These are phyloP conservation scores for Apophysomyces elegans DNA, from an alignment of 371 early-diverging fungal genomes.

Conservation along the genomic window DNA sequence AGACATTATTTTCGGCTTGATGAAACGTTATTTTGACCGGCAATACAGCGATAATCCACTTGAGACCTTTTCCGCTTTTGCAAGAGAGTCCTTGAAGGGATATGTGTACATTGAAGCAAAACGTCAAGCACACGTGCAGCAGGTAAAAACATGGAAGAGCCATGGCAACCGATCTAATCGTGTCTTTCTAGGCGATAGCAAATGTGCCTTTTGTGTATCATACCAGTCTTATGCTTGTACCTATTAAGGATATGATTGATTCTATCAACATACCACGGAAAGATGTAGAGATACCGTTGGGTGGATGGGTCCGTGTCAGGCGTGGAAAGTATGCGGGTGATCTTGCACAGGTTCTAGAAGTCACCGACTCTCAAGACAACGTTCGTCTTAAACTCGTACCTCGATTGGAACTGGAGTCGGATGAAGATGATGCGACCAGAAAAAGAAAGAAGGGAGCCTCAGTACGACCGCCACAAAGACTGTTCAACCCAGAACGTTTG, in stretches of 20 bases:
- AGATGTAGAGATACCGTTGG: constrained; percentile 71
- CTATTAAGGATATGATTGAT: constrained; percentile 95
- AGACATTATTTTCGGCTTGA: constrained; percentile 82
- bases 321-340: constrained; percentile 97
- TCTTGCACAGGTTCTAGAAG: constrained; percentile 87
- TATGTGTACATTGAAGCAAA: constrained; percentile 97
- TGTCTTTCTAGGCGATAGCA: constrained; percentile 55
- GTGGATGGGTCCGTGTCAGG: constrained; percentile 92
- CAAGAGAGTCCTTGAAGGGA: constrained; percentile 90
- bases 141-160: constrained; percentile 36
- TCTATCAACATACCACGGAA: constrained; percentile 82
- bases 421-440: constrained; percentile 32
- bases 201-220: constrained; percentile 78
- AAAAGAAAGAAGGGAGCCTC: constrained; percentile 61
- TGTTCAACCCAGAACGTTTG: constrained; percentile 76
- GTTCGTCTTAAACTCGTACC: constrained; percentile 91
- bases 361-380: constrained; percentile 78
- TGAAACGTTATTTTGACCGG: constrained; percentile 79
- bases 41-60: constrained; percentile 63
- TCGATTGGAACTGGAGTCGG: constrained; percentile 69
- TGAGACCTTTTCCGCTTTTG: constrained; percentile 82
- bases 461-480: constrained; percentile 64
- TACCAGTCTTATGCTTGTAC: constrained; percentile 85
- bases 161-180: not conserved
- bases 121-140: constrained; percentile 83